A percentile compares a stretch with the other conserved stretches of the same genome.
Conservation (phyloP, 1,139 yeast genomes). For the Geotrichum bryndzae region DNA sequence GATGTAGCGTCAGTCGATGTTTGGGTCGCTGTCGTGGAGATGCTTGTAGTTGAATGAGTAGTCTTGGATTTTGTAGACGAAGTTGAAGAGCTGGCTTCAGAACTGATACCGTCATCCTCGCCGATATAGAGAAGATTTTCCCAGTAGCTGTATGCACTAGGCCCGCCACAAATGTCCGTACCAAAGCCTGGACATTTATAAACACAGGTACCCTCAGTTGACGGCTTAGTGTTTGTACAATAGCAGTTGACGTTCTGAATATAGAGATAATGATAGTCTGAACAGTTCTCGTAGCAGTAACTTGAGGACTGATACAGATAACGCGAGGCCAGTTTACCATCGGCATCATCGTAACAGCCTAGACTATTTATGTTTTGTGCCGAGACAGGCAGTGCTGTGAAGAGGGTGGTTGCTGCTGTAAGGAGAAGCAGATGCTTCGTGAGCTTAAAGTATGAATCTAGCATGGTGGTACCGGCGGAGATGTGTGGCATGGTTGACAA, state of each 20-base stretch:
- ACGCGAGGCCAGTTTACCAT: not conserved
- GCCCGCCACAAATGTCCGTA: constrained; percentile 17
- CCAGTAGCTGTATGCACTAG: constrained; percentile 20
- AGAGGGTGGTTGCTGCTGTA: not conserved
- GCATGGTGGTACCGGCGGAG: not conserved
- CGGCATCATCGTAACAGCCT: constrained; percentile 4
- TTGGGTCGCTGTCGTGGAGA: constrained; percentile 10
- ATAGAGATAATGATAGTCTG: constrained; percentile 42
- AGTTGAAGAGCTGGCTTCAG: not conserved
- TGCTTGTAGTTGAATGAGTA: constrained; percentile 2
- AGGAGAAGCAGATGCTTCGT: not conserved
- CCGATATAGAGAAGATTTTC: constrained; percentile 15
- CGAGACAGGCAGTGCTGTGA: not conserved
- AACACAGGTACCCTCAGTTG: constrained; percentile 39
- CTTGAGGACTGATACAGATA: constrained; percentile 11
- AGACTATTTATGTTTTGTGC: not conserved
- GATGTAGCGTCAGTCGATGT: constrained; percentile 12
- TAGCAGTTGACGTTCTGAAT: constrained; percentile 55
- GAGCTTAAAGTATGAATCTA: not conserved
- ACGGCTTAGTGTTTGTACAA: constrained; percentile 57
- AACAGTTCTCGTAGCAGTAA: constrained; percentile 12
- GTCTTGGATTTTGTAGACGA: not conserved
- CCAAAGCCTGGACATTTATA: constrained; percentile 35
- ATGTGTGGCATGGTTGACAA: not conserved
- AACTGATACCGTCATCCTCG: constrained; percentile 17